A percentile compares a stretch with the other conserved stretches of the same genome.
phyloP scores from a whole-genome alignment of 805 yeast genomes.

The Schwanniomyces yamadae region DNA sequence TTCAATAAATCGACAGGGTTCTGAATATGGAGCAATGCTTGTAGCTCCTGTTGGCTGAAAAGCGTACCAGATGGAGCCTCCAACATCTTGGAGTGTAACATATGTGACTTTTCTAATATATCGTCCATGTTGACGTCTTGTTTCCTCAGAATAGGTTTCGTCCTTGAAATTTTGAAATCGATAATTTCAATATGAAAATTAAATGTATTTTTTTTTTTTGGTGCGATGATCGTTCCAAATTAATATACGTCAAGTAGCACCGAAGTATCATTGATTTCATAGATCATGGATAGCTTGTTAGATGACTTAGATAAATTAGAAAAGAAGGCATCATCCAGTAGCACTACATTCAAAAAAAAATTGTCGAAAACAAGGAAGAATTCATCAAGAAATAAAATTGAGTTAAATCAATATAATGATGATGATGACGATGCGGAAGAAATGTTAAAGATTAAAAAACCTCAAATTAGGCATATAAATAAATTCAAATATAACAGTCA shows the following conservation, averaged over 20 bases:
- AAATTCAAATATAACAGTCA: too few relatives aligned
- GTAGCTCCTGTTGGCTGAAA: conserved; percentile 70
- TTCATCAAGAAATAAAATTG: conserved; percentile 4
- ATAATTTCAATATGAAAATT: too few relatives aligned
- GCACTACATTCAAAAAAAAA: conserved; percentile 11
- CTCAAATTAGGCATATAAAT: too few relatives aligned
- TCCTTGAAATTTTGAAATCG: too few relatives aligned
- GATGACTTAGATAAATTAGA: conserved; percentile 2
- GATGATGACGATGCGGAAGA: conserved; percentile 12
- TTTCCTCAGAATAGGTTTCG: not conserved
- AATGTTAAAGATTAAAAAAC: too few relatives aligned
- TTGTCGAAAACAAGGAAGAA: conserved; percentile 8
- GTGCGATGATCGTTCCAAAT: conserved; percentile 4
- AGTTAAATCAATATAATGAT: conserved; percentile 22
- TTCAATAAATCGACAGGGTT: conserved; percentile 46
- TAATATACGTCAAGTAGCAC: too few relatives aligned
- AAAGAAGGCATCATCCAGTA: not conserved
- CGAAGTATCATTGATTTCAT: too few relatives aligned
- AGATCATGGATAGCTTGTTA: not conserved
- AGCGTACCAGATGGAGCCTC: conserved; percentile 46
- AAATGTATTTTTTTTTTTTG: conserved; percentile 2
- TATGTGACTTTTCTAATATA: conserved; percentile 47
- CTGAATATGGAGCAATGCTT: conserved; percentile 43
- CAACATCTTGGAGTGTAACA: conserved; percentile 66
- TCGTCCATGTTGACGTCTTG: conserved; percentile 20